Evolutionary conservation across 768 basidiomycete genomes (phyloP), one percentile per base, ranked within the genome.

Genomic region (Gautieria morchelliformis): DNA sequence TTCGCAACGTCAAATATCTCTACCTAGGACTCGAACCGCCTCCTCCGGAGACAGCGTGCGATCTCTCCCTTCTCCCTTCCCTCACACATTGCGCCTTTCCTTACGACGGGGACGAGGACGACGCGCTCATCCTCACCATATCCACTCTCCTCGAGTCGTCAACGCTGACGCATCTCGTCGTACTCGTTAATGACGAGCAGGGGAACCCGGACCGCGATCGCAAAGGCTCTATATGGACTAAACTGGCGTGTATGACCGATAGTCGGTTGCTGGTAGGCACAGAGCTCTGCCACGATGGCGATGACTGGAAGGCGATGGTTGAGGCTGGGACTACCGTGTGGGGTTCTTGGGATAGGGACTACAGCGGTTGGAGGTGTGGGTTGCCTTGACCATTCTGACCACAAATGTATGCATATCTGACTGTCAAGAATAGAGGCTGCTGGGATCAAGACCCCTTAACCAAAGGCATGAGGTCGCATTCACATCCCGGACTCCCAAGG

Each of bases 91-190:
- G 45, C 46, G 56, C 47, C 12, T 57, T 57, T 40, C 56, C 56
- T 19, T 57, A 57, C 47, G 56, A 57, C 24, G 56, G 56, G 14
- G 56, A 57, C 37, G 56, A 48, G 24, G 46, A 48, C 17, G 56
- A 57, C 4, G n/a, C 35, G 14, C 47, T 57, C 32, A 20, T 49
- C n/a, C 48, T 33, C 30, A 50, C 47, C 30, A 41, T 57, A 27
- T 39, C 45, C 2, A 57, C 48, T 15, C 33, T 57, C 11, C 30
- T 57, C 20, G 22, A 57, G 24, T 48, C 46, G 15, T 15, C 15
- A 49, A 48, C 56, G 10, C 35, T 57, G 5, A 33, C 14, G 17
- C 20, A 35, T 44, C 56, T 57, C 15, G 12, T 57, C 14, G 20
- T 57, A 32, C 56, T 47, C 33, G 48, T 57, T 30, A 57, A 57